Base-by-base conservation (phyloP, 768 basidiomycete genomes). In the Lactifluus subvellereus region DNA sequence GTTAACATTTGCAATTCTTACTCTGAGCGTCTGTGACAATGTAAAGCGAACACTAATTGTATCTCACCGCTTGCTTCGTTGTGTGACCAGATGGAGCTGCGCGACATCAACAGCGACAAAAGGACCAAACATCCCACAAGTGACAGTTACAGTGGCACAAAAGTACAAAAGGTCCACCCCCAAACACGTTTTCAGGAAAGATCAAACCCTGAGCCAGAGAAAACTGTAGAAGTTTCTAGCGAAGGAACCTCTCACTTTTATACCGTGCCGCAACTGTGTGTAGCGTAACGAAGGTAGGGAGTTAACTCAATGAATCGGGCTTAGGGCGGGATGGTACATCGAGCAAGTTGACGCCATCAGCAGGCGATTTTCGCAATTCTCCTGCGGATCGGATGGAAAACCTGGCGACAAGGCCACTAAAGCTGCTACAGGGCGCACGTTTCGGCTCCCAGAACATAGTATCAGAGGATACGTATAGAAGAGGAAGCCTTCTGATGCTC, bases 371-470 rank as follows among this genome's bases (percentile, higher is more conserved):
- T 89, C 78, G 71, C 97, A 27, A 93, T 0, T 71, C 69, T 2
- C 91, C 89, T 7, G 88, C 82, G 66, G 91, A 91, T 3, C 93
- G 84, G 57, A 99, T 95, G 2, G 86, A 69, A 98, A 98, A 98
- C 62, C 87, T 84, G 1, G 97, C 97, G 13, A 85, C 78, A 5
- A 99, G 81, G 71, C 93, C 90, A 67, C 86, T 86, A 79, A 94
- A 94, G 3, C 91, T 91, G 4, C 88, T 89, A 13, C 33, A 48
- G 35, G 20, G 18, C 11, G 27, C 6, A 18, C 10, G 58, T 57
- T 48, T 18, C 33, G 6, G 10, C 10, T 38, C 27, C 11, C 11
- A 16, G 14, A 40, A 40, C 10, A 40, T 40, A 5, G 16, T 0
- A 22, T 10, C 22, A 2, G 33, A 54, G 3, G 8, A 33, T 5